A percentile compares a stretch with the other conserved stretches of the same genome.
phyloP scores from a whole-genome alignment of 805 yeast genomes.

The Saturnispora quitensis region DNA sequence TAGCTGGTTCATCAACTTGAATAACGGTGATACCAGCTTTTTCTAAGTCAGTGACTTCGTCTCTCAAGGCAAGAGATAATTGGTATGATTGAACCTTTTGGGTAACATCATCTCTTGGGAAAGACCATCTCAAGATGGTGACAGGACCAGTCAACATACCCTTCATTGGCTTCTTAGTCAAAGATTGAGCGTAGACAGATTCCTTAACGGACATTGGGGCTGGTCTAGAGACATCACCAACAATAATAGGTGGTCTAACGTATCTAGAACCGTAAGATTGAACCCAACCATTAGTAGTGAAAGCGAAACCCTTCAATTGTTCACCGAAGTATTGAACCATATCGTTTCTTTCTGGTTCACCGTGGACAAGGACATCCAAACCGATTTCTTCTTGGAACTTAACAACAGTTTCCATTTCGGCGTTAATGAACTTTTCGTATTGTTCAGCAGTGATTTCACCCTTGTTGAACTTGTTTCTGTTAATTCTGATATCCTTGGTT shows the following conservation, averaged over 20 bases:
- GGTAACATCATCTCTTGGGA: conserved; percentile 98
- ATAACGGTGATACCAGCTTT: conserved; percentile 96
- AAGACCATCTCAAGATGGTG: conserved; percentile 99
- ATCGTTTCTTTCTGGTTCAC: conserved; percentile 99
- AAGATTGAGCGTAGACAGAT: conserved; percentile 97
- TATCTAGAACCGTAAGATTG: conserved; percentile 99
- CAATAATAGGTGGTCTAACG: conserved; percentile 98
- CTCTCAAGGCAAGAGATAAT: conserved; percentile 95
- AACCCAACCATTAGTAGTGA: conserved; percentile 99
- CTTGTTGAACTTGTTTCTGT: conserved; percentile 97
- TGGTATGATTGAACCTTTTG: conserved; percentile 92
- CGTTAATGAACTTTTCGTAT: conserved; percentile 92
- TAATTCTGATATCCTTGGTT: conserved; percentile 97
- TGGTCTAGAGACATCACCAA: conserved; percentile 99
- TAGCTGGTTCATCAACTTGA: conserved; percentile 99
- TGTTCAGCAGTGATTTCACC: conserved; percentile 93
- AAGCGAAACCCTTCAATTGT: conserved; percentile 95
- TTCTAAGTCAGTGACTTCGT: conserved; percentile 97
- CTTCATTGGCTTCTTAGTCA: conserved; percentile 93
- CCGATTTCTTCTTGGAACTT: conserved; percentile 99
- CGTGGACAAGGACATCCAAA: conserved; percentile 96
- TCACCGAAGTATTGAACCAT: conserved; percentile 99
- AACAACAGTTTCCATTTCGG: conserved; percentile 92
- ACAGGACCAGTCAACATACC: conserved; percentile 99
- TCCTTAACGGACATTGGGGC: conserved; percentile 97